A percentile compares a stretch with the other conserved stretches of the same genome.
Conservation (phyloP, 1,284 basidiomycete species). For the Heterobasidion occidentale region DNA sequence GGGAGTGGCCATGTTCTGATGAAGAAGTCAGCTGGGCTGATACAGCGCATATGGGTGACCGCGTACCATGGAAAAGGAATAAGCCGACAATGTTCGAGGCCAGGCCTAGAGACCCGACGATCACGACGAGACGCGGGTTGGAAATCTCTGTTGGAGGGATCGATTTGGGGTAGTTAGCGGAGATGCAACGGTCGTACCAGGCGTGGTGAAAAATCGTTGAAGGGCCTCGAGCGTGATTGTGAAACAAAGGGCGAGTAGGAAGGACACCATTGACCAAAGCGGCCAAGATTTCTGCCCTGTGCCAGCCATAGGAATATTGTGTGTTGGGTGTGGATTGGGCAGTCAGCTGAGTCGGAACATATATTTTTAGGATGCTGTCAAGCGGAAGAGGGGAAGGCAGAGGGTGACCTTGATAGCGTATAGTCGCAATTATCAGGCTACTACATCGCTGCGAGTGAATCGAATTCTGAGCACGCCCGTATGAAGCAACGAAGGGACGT, state of each 20-base stretch:
- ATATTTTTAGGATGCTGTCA: constrained; percentile 2
- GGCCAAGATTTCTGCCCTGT: constrained; percentile 96
- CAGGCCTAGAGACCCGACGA: constrained; percentile 88
- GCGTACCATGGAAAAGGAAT: constrained; percentile 87
- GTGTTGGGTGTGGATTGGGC: constrained; percentile 42
- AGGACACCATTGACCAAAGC: constrained; percentile 93
- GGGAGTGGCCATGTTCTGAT: constrained; percentile 62
- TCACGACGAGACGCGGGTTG: constrained; percentile 81
- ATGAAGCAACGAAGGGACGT: constrained; percentile 15
- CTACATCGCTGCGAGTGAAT: constrained; percentile 66
- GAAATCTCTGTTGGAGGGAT: constrained; percentile 65
- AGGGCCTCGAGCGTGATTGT: constrained; percentile 93
- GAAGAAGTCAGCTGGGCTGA: constrained; percentile 2
- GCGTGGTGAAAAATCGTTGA: constrained; percentile 80
- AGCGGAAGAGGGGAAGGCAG: constrained; percentile 2
- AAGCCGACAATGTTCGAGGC: constrained; percentile 91
- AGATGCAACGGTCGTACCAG: constrained; percentile 41
- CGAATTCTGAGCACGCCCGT: constrained; percentile 1
- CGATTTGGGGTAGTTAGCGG: not conserved
- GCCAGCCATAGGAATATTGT: constrained; percentile 93
- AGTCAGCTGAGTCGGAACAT: constrained; percentile 37
- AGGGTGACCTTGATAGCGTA: constrained; percentile 86
- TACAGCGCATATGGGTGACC: constrained; percentile 1
- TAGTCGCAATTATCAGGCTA: constrained; percentile 91
- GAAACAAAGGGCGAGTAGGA: constrained; percentile 92